phyloP scores from a whole-genome alignment of 2,329 filamentous ascomycete genomes.

The Ophiosphaerella korrae region DNA sequence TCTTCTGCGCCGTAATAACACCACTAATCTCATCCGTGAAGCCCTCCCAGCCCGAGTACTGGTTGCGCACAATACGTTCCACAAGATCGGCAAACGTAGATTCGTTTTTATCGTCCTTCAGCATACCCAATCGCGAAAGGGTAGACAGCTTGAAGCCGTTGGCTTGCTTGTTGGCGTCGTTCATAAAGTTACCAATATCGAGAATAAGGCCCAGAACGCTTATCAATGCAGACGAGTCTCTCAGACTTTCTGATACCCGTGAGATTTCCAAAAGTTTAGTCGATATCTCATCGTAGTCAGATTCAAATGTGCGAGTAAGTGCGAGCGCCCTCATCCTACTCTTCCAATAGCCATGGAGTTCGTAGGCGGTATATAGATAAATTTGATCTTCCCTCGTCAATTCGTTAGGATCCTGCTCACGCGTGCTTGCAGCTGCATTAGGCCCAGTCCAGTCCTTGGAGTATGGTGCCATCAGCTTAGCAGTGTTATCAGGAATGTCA shows the following conservation, averaged over 20 bases:
- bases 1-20: slow-evolving; percentile 80
- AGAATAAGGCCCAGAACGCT: slow-evolving; percentile 94
- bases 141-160: slow-evolving; percentile 98
- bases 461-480: slow-evolving; percentile 92
- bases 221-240: slow-evolving; percentile 91
- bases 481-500: slow-evolving; percentile 86
- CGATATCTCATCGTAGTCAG: slow-evolving; percentile 90
- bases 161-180: slow-evolving; percentile 97
- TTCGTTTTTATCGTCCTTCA: slow-evolving; percentile 99
- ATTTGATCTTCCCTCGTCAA: slow-evolving; percentile 95
- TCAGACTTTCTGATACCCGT: slow-evolving; percentile 81
- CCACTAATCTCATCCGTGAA: slow-evolving; percentile 84
- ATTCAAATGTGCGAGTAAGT: slow-evolving; percentile 81
- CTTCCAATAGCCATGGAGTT: slow-evolving; percentile 98
- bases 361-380: slow-evolving; percentile 89
- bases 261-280: slow-evolving; percentile 86
- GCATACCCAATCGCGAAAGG: slow-evolving; percentile 89
- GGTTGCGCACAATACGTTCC: slow-evolving; percentile 92
- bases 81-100: slow-evolving; percentile 94
- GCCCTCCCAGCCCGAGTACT: slow-evolving; percentile 93
- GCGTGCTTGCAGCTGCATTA: slow-evolving; percentile 74
- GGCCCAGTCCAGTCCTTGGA: slow-evolving; percentile 95
- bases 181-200: slow-evolving; percentile 99
- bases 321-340: slow-evolving; percentile 90
- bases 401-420: slow-evolving; percentile 85